A percentile compares a stretch with the other conserved stretches of the same genome.
phyloP scores from a whole-genome alignment of 768 basidiomycete species.

The Hygrocybe coccinea region DNA sequence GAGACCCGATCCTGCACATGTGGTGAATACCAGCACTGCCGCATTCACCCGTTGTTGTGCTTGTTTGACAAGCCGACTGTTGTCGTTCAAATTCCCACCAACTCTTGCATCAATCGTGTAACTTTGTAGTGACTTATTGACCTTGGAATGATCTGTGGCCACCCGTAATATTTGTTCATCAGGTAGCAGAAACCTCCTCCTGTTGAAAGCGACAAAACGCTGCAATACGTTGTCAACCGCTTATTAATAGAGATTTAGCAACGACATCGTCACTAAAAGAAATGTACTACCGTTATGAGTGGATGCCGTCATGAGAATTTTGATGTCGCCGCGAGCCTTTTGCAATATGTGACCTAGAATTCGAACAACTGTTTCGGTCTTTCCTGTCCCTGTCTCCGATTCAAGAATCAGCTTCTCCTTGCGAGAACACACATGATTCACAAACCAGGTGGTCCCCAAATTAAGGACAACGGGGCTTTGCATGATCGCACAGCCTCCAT shows the following conservation, averaged over 20 bases:
- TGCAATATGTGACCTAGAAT: conserved; percentile 45
- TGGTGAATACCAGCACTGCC: conserved; percentile 58
- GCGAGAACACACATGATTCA: background rate
- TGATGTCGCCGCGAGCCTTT: conserved; percentile 28
- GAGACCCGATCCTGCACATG: conserved; percentile 46
- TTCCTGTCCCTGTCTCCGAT: conserved; percentile 61
- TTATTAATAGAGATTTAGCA: conserved; percentile 19
- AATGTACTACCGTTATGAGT: conserved; percentile 53
- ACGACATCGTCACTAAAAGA: background rate
- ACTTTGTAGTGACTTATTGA: conserved; percentile 50
- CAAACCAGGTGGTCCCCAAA: conserved; percentile 67
- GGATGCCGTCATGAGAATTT: conserved; percentile 66
- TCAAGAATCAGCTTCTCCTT: background rate
- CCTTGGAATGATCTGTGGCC: conserved; percentile 60
- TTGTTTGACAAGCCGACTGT: conserved; percentile 50
- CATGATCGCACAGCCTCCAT: conserved; percentile 44
- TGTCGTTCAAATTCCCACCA: conserved; percentile 59
- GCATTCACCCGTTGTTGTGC: conserved; percentile 55
- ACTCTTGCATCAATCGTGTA: conserved; percentile 63
- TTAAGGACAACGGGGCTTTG: conserved; percentile 44
- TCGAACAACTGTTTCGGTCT: conserved; percentile 65
- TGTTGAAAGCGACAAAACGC: conserved; percentile 51
- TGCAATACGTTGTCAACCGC: conserved; percentile 70
- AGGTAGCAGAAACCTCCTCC: conserved; percentile 36
- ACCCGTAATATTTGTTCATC: conserved; percentile 62